A percentile compares a stretch with the other conserved stretches of the same genome.
Conservation (phyloP, 1,284 basidiomycete genomes). For the Athelia sp. region DNA sequence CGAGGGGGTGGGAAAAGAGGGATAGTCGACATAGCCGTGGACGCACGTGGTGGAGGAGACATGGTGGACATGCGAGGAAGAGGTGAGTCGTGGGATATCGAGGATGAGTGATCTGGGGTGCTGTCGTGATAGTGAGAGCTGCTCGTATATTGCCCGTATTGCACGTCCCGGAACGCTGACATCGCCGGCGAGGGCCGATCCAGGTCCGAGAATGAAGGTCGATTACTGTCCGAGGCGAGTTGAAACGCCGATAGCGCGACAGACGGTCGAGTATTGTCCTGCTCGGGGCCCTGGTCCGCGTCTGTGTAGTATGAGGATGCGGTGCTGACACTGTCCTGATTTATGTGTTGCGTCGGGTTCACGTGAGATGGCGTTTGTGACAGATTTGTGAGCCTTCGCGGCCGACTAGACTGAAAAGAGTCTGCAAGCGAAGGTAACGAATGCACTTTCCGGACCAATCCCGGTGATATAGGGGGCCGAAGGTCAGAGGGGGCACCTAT, state of each 20-base stretch:
- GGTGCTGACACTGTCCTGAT: neutral
- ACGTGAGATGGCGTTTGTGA: neutral
- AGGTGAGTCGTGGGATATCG: conserved; percentile 19
- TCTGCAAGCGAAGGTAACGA: neutral
- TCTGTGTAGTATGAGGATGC: conserved; percentile 2
- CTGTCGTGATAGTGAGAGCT: conserved; percentile 29
- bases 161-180: conserved; percentile 62
- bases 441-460: neutral
- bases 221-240: conserved; percentile 48
- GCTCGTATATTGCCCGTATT: neutral
- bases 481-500: conserved; percentile 44
- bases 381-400: neutral
- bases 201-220: neutral
- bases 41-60: conserved; percentile 45
- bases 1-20: conserved; percentile 52
- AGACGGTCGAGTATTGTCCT: conserved; percentile 20
- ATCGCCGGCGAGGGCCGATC: conserved; percentile 53
- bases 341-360: neutral
- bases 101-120: neutral
- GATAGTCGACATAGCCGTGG: conserved; percentile 31
- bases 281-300: conserved; percentile 9
- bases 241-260: conserved; percentile 36
- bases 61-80: conserved; percentile 36
- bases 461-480: conserved; percentile 43
- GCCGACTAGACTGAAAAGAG: neutral